Base-by-base conservation (phyloP, 2,329 filamentous ascomycete species). In the Colletotrichum siamense region DNA sequence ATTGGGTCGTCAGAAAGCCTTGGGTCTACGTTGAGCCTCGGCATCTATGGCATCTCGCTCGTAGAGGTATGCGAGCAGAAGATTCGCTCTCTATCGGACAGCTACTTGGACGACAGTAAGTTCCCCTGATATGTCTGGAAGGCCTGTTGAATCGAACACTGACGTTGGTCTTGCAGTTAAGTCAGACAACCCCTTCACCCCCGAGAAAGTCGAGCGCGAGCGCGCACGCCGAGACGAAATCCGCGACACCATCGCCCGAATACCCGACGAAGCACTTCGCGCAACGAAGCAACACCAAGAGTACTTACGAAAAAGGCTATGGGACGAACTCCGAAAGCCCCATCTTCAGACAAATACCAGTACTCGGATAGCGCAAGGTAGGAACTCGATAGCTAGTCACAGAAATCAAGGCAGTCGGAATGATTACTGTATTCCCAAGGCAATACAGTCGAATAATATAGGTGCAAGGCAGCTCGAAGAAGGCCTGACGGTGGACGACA, bases 1-100 rank as follows among this genome's bases (percentile, higher is more conserved):
- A n/a, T 44, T 1, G 5, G 5, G 6, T n/a, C 39, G 0, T 5
- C 36, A 5, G 36, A 44, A 1, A 44, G 36, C 34, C 34, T 36
- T 2, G 1, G 8, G 15, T 8, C 15, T 0, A 36, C 7, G 0
- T 1, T 5, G 15, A 7, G 12, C 5, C 12, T 6, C 12, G 32
- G 15, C 36, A 44, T 44, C 16, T 44, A 18, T 3, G 36, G 36
- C 8, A 44, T 44, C 4, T 9, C 36, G 0, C 36, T 44, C 1
- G 36, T 18, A 0, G 16, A 44, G 16, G 4, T 18, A 2, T 44
- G 36, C 8, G 36, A 44, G 9, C 16, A 44, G 8, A 9, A 9
- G 36, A 44, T 44, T 18, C 15, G 16, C 0, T 44, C 16, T 44
- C 36, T 44, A 0, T 44, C 39, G 16, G 39, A 44, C 16, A 44